These are phyloP conservation scores for Pulveroboletus sp. DNA, from an alignment of 768 basidiomycete species.

Conservation along the genomic window DNA sequence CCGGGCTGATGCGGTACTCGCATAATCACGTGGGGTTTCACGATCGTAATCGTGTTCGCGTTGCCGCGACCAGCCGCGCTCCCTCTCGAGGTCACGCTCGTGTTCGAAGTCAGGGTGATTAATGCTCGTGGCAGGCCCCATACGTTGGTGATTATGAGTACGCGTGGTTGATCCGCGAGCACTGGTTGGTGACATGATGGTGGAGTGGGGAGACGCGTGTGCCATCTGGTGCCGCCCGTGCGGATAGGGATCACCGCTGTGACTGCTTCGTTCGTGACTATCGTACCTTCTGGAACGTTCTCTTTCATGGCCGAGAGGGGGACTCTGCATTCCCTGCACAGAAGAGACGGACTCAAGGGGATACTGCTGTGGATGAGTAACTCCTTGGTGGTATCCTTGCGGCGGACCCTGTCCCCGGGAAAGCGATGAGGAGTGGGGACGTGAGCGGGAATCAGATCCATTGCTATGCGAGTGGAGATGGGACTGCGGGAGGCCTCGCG, in stretches of 20 bases:
- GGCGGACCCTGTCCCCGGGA: constrained; percentile 42
- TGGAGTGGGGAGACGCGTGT: constrained; percentile 33
- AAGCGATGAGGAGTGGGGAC: constrained; percentile 50
- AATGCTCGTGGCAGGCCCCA: constrained; percentile 59
- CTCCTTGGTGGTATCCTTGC: constrained; percentile 34
- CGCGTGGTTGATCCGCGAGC: constrained; percentile 37
- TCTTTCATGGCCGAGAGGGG: constrained; percentile 41
- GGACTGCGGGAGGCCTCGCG: constrained; percentile 34
- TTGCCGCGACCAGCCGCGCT: constrained; percentile 35
- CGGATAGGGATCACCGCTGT: constrained; percentile 34
- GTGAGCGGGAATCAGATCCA: constrained; percentile 42
- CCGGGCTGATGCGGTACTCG: constrained; percentile 27
- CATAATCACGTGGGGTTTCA: constrained; percentile 33
- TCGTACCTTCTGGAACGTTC: constrained; percentile 49
- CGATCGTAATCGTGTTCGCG: constrained; percentile 43
- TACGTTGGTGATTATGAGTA: constrained; percentile 62
- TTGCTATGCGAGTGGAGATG: constrained; percentile 40
- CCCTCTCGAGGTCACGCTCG: constrained; percentile 48
- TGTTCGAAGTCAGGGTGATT: constrained; percentile 36
- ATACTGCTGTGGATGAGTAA: constrained; percentile 44
- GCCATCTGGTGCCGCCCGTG: constrained; percentile 30
- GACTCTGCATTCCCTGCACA: constrained; percentile 48
- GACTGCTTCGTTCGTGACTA: constrained; percentile 36
- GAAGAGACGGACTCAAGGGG: constrained; percentile 41
- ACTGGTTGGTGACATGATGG: constrained; percentile 34